Percentiles rank a stretch among this genome's conserved stretches.
Conservation (phyloP, 805 yeast genomes). For the Saccharomycopsis babjevae region DNA sequence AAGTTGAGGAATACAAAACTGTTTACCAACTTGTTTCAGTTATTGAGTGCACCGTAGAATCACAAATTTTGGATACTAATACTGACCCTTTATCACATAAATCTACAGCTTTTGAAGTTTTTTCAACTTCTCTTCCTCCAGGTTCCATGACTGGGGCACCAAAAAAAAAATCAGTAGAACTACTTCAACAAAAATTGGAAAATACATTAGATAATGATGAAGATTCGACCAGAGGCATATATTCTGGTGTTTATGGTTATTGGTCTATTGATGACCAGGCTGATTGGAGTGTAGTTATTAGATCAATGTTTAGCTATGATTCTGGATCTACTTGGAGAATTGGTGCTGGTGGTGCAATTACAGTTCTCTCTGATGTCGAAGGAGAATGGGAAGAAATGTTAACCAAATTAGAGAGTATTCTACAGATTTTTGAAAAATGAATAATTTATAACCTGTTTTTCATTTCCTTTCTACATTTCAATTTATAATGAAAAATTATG, state of each 20-base stretch:
- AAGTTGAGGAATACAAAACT: constrained; percentile 84
- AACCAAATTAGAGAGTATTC: constrained; percentile 67
- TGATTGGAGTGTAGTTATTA: constrained; percentile 93
- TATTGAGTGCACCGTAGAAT: constrained; percentile 50
- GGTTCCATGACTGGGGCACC: constrained; percentile 99
- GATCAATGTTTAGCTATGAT: constrained; percentile 66
- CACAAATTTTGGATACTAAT: neutral
- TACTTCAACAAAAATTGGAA: constrained; percentile 41
- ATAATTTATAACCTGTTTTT: too few species aligned
- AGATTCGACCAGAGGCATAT: constrained; percentile 51
- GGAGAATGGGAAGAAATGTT: constrained; percentile 93
- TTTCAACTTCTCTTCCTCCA: constrained; percentile 79
- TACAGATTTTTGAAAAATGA: constrained; percentile 46
- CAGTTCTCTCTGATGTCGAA: constrained; percentile 70
- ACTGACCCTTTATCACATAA: neutral
- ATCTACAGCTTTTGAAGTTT: constrained; percentile 67
- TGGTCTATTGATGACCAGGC: constrained; percentile 83
- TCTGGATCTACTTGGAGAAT: constrained; percentile 51
- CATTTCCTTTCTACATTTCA: too few species aligned
- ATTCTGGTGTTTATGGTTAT: constrained; percentile 92
- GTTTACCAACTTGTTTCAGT: constrained; percentile 90
- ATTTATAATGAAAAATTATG: too few species aligned
- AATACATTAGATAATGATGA: constrained; percentile 26
- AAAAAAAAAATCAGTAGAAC: constrained; percentile 80
- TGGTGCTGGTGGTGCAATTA: constrained; percentile 98